Evolutionary conservation across 495 filamentous ascomycete genomes (phyloP), one percentile per base, ranked within the genome.

Genomic region (Aspergillus conjunctus): DNA sequence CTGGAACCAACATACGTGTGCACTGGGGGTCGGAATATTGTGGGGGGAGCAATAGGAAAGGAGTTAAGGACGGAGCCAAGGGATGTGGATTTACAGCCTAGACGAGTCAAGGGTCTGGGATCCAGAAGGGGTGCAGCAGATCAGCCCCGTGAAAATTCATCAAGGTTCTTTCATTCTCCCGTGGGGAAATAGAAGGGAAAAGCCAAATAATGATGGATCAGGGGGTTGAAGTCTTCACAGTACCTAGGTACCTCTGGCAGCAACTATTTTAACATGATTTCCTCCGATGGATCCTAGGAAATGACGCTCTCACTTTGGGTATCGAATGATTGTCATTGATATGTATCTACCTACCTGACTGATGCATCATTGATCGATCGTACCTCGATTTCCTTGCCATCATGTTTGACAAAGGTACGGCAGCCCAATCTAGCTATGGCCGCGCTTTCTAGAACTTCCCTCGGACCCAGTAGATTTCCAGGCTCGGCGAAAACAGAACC

Each of bases 151-250:
- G 51, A 43, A 43, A 33, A n/a, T 51, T 51, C 17, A 56, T 17
- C 20, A 56, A 56, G 15, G 41, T 56, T 56, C 54, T 46, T 56
- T 54, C 30, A 18, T 46, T 56, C 43, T 44, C 48, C 26, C 54
- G 30, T 48, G 41, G 54, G 26, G n/a, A 56, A 46, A 46, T 33
- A 22, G 12, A 17, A 46, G 20, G 17, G 17, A 46, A 48, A 48
- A 48, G 21, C 15, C 37, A 41, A 41, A 41, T 14, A 41, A 48
- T 21, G 44, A 48, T 48, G 51, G 49, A 32, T 32, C 49, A 51
- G 26, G 49, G 49, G 49, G 49, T 32, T 32, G 26, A 26, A 17
- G 21, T 32, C 14, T 14, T 41, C 10, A 17, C 7, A 11, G 7
- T 48, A 1, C 7, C 21, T 17, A 48, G 18, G n/a, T 11, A 20